Base-by-base conservation (phyloP, 768 basidiomycete genomes). In the Psilocybe tampanensis region DNA sequence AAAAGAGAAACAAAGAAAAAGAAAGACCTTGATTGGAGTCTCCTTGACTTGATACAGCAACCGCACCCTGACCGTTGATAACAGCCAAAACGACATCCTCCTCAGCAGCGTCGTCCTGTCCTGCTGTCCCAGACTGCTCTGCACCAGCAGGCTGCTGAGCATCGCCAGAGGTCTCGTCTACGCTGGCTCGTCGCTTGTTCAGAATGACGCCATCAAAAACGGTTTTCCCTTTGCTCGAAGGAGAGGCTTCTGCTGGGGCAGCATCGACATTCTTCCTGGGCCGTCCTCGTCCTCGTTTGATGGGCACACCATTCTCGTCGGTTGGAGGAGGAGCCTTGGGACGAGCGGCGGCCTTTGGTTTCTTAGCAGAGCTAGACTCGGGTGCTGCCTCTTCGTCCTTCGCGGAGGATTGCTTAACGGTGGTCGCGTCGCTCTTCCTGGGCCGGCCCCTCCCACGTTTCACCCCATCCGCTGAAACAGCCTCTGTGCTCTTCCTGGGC, bases 201-300 rank as follows among this genome's bases (percentile, higher is more conserved):
- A 65, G n/a, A 1, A 61, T 17, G 22, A 65, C 60, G 1, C 64
- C 64, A 32, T 55, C 64, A 17, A 65, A 65, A 24, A 65, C 55
- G 11, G 57, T 19, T 52, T 55, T 60, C 22, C 52, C 56, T 34
- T 60, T 60, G 57, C 64, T 65, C 15, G 44, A 18, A 18, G 64
- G 64, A 5, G 54, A 48, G 22, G 45, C 22, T 24, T 49, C 44
- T 23, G 45, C 33, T 2, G 34, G 17, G 2, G 34, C 44, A 26
- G 17, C 45, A 13, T 32, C 13, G 1, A 32, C 48, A 56, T 24
- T 57, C 47, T 65, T 65, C 54, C 52, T 62, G 5, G 64, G 61
- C 34, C 64, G 55, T 6, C 64, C 61, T 36, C 58, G 26, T n/a
- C 63, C 52, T 6, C 60, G 60, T 21, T 64, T 61, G 17, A 29